Conservation (phyloP, 371 early-diverging fungal genomes). For the Synchytrium microbalum region DNA sequence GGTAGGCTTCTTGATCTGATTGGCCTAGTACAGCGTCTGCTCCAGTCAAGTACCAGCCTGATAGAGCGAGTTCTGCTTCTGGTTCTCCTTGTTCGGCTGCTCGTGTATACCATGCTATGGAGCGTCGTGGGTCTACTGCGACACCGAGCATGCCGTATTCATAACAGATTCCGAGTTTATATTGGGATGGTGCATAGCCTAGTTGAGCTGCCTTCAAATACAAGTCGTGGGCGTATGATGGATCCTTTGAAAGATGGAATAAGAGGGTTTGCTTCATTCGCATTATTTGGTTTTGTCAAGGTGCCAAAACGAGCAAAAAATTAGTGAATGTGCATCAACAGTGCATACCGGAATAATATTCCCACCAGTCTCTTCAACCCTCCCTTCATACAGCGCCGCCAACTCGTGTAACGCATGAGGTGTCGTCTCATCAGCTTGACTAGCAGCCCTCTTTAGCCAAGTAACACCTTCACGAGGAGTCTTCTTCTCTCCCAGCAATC, state of each 20-base stretch:
- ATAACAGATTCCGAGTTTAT: slow-evolving; percentile 86
- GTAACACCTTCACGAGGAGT: slow-evolving; percentile 84
- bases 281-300: not conserved
- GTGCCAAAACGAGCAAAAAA: not conserved
- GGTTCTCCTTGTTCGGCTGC: slow-evolving; percentile 86
- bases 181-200: slow-evolving; percentile 89
- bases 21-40: slow-evolving; percentile 63
- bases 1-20: slow-evolving; percentile 81
- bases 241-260: slow-evolving; percentile 44
- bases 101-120: slow-evolving; percentile 93
- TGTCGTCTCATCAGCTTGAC: slow-evolving; percentile 77
- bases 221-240: slow-evolving; percentile 77
- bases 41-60: slow-evolving; percentile 95
- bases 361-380: slow-evolving; percentile 20
- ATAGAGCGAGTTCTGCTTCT: slow-evolving; percentile 86
- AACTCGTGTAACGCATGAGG: slow-evolving; percentile 92
- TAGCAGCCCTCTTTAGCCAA: slow-evolving; percentile 86
- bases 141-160: slow-evolving; percentile 90
- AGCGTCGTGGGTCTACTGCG: slow-evolving; percentile 77
- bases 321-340: not conserved
- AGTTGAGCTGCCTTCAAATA: slow-evolving; percentile 86
- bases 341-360: slow-evolving; percentile 31
- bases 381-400: slow-evolving; percentile 74
- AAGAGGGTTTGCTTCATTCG: not conserved
- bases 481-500: slow-evolving; percentile 52